These are phyloP conservation scores for Pichia cephalocereana DNA, from an alignment of 805 yeast species.

Conservation along the genomic window DNA sequence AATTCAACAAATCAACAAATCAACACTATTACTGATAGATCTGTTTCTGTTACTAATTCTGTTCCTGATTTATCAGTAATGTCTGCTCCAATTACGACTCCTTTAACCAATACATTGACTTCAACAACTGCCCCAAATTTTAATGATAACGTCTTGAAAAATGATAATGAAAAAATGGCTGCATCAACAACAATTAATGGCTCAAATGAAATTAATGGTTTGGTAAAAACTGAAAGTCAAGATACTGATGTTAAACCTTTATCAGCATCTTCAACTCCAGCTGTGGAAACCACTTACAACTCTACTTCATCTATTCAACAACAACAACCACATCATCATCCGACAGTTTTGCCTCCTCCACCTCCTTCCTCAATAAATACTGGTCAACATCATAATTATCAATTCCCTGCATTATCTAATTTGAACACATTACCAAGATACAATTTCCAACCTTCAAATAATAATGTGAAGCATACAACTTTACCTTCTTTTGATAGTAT, in stretches of 20 bases:
- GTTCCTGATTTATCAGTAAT: neutral
- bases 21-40: neutral
- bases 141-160: neutral
- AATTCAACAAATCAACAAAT: neutral
- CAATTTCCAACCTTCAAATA: neutral
- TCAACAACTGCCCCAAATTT: neutral
- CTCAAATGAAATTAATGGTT: neutral
- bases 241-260: no score
- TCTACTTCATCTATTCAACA: neutral
- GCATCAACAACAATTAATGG: neutral
- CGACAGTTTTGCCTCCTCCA: slow-evolving; percentile 12
- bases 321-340: slow-evolving; percentile 1
- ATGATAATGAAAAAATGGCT: neutral
- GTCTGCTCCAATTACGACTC: neutral
- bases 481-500: slow-evolving; percentile 13
- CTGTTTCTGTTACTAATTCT: neutral
- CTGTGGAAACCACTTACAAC: neutral
- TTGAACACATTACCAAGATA: slow-evolving; percentile 40
- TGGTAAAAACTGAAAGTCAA: neutral
- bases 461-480: slow-evolving; percentile 4
- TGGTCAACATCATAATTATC: slow-evolving; percentile 35
- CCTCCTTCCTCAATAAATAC: slow-evolving; percentile 10
- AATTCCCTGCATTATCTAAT: slow-evolving; percentile 44
- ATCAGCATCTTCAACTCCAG: neutral
- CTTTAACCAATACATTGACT: neutral